Conservation (phyloP, 1,284 basidiomycete genomes). For the Phellopilus nigrolimitatus region DNA sequence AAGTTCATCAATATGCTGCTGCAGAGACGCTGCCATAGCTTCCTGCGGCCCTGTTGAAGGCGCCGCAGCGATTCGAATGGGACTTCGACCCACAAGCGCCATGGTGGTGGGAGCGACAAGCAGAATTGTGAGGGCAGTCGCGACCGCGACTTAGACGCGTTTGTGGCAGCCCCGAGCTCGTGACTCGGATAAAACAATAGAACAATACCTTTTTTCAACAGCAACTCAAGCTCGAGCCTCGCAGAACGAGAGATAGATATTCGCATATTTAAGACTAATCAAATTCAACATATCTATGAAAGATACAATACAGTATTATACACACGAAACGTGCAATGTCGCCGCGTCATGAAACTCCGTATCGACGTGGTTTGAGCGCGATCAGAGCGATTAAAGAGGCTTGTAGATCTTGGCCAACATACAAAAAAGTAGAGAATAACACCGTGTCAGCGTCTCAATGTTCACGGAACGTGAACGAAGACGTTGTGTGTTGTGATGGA, state of each 20-base stretch:
- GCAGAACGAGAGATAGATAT: too few relatives aligned
- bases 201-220: background rate
- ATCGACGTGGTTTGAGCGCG: conserved; percentile 55
- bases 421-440: conserved; percentile 35
- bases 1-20: conserved; percentile 61
- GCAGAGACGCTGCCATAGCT: conserved; percentile 49
- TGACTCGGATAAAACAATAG: too few relatives aligned
- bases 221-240: too few relatives aligned
- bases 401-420: conserved; percentile 44
- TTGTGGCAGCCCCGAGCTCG: too few relatives aligned
- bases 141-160: too few relatives aligned
- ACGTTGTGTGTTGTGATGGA: conserved; percentile 22
- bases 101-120: conserved; percentile 11
- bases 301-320: background rate
- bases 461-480: conserved; percentile 55
- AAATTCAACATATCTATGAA: background rate
- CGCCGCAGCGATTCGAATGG: conserved; percentile 12
- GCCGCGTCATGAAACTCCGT: conserved; percentile 80
- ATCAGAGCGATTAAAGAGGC: conserved; percentile 79
- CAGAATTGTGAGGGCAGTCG: too few relatives aligned
- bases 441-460: conserved; percentile 38
- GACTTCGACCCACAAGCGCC: conserved; percentile 18
- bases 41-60: conserved; percentile 40
- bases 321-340: conserved; percentile 34
- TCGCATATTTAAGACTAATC: too few relatives aligned